Evolutionary conservation across 2,329 filamentous ascomycete species (phyloP).

Genomic region (Diaporthe amygdali): DNA sequence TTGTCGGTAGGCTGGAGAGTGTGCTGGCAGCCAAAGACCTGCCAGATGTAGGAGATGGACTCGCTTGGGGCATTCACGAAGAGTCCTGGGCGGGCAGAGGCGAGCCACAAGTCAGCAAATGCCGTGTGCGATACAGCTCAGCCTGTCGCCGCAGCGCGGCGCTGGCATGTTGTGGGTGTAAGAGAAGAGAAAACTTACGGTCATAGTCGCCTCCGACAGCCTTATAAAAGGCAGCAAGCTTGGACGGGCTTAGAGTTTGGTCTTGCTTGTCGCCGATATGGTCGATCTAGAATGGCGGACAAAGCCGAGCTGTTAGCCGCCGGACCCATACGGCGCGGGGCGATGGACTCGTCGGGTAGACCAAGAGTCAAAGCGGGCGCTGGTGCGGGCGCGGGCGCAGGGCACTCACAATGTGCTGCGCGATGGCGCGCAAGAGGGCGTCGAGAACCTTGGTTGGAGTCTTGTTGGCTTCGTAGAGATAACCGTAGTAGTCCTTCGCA

Average conservation of each 20-base stretch:
- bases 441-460: constrained; percentile 70
- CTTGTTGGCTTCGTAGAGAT: constrained; percentile 73
- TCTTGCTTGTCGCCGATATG: constrained; percentile 64
- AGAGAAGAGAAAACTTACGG: constrained; percentile 40
- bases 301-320: constrained; percentile 24
- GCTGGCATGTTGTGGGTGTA: constrained; percentile 25
- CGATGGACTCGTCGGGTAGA: background rate
- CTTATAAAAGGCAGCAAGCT: constrained; percentile 79
- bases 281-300: constrained; percentile 48
- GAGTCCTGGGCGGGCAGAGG: constrained; percentile 55
- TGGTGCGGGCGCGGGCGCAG: background rate
- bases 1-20: constrained; percentile 77
- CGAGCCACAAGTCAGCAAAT: constrained; percentile 12
- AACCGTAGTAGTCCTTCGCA: constrained; percentile 61
- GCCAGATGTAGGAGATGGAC: constrained; percentile 90
- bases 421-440: constrained; percentile 72
- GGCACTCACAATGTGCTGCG: constrained; percentile 70
- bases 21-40: constrained; percentile 89
- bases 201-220: constrained; percentile 79
- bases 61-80: constrained; percentile 77
- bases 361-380: too few relatives aligned
- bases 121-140: background rate
- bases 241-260: constrained; percentile 64
- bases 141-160: background rate
- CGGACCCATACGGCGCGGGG: background rate